Base-by-base conservation (phyloP, 495 filamentous ascomycete genomes). In the Trichocladium uniseriatum region DNA sequence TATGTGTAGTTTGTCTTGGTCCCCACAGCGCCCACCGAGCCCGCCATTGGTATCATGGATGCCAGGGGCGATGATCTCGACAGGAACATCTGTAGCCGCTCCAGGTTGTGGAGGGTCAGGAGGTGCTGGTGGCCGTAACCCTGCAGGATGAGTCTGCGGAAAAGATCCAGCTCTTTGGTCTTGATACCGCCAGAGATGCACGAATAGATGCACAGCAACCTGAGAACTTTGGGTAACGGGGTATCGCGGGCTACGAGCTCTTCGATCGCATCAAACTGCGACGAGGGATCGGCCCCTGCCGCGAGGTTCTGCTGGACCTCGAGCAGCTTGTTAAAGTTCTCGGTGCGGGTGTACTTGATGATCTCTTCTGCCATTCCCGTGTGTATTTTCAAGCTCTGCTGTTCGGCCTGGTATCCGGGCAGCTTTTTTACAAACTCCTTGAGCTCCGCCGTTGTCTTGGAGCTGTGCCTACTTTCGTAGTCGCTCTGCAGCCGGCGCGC, bases 261-360 rank as follows among this genome's bases (percentile, higher is more conserved):
- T 67, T 92, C 87, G 49, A 99, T 87, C 2, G 79, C 78, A 22
- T 94, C 88, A 60, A 94, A 88, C 64, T 94, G 87, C 16, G 85
- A 85, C 15, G 80, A 84, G 13, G 90, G 82, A 59, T 98, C 92
- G 18, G 86, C 77, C 41, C 90, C 92, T 2, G 88, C 88, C n/a
- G 87, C 89, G 46, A 95, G 78, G 58, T 94, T 94, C 66, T 97
- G 94, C 62, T 99, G 94, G 8, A 96, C 85, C 67, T 97, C 94
- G 1, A 97, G 72, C 32, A 86, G 72, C 55, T 86, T 85, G 53
- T 80, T 86, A 70, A 97, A 99, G 47, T 82, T 79, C 52, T 96
- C 91, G 11, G 86, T 80, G 27, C 84, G 76, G 2, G 94, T 99
- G 54, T 87, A 76, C 59, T 90, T 88, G 77, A 92, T 84, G 48